These are phyloP conservation scores for Lactarius indigo DNA, from an alignment of 768 basidiomycete genomes.

Conservation along the genomic window DNA sequence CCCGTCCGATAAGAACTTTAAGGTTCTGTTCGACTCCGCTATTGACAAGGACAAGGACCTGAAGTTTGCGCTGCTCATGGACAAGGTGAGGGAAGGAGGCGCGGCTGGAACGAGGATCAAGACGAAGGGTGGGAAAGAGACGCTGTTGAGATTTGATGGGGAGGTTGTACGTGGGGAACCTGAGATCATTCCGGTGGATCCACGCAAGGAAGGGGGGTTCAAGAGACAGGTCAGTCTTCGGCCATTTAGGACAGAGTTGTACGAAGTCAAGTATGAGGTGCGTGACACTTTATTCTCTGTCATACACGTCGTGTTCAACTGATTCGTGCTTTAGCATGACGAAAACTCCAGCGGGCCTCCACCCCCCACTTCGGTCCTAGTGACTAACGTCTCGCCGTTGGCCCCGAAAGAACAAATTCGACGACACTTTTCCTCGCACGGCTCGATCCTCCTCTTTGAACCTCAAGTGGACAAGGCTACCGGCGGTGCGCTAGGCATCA, in stretches of 20 bases:
- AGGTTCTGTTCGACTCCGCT: slow-evolving; percentile 60
- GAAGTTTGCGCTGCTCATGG: slow-evolving; percentile 38
- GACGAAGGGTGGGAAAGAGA: slow-evolving; percentile 62
- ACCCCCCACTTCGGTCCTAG: slow-evolving; percentile 69
- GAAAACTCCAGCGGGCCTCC: slow-evolving; percentile 64
- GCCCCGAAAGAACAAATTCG: slow-evolving; percentile 64
- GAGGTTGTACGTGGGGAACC: slow-evolving; percentile 46
- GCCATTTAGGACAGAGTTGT: slow-evolving; percentile 39
- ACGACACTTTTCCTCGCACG: slow-evolving; percentile 60
- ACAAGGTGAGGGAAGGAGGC: slow-evolving; percentile 37
- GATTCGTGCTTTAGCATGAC: slow-evolving; percentile 56
- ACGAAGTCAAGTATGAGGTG: slow-evolving; percentile 56
- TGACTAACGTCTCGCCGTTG: slow-evolving; percentile 68
- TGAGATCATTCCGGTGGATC: slow-evolving; percentile 47
- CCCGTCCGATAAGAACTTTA: slow-evolving; percentile 49
- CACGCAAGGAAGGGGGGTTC: slow-evolving; percentile 45
- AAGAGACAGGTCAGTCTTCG: slow-evolving; percentile 31
- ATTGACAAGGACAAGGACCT: slow-evolving; percentile 46
- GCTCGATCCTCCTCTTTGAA: slow-evolving; percentile 63
- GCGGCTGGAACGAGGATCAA: slow-evolving; percentile 44
- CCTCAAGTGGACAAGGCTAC: slow-evolving; percentile 74
- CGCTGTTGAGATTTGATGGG: slow-evolving; percentile 51
- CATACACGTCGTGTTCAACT: slow-evolving; percentile 6
- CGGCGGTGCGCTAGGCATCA: slow-evolving; percentile 81
- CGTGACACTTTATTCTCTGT: slow-evolving; percentile 25